These are phyloP conservation scores for Filosporella fistucella DNA, from an alignment of 495 filamentous ascomycete genomes.

Conservation along the genomic window DNA sequence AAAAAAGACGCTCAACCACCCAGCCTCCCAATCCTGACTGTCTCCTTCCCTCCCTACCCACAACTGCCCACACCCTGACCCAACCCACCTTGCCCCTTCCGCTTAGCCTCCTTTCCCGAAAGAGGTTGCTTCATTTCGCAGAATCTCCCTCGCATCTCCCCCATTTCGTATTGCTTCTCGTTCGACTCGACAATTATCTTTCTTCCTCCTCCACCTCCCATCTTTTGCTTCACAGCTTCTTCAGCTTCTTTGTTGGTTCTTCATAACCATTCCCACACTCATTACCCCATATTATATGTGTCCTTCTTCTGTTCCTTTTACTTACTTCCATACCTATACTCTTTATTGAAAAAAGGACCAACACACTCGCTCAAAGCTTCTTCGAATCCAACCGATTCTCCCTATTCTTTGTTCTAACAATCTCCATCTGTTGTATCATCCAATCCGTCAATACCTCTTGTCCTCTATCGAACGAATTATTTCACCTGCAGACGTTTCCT, in stretches of 20 bases:
- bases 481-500: no score
- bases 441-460: constrained; percentile 20
- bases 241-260: constrained; percentile 8
- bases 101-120: constrained; percentile 20
- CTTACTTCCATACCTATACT: constrained; percentile 1
- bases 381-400: not conserved
- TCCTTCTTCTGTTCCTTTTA: constrained; percentile 6
- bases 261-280: constrained; percentile 8
- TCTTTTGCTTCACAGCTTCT: constrained; percentile 10
- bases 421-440: no score
- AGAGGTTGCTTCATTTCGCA: no score
- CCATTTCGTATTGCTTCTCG: not conserved
- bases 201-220: not conserved
- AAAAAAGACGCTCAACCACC: no score
- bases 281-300: constrained; percentile 1
- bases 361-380: constrained; percentile 9
- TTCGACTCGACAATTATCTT: no score
- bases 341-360: constrained; percentile 7
- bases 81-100: not conserved
- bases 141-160: constrained; percentile 9
- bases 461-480: not conserved
- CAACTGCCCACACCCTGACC: not conserved
- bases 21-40: not conserved
- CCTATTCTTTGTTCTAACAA: constrained; percentile 14
- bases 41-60: not conserved